Percentiles rank a stretch among this genome's conserved stretches.
Conservation (phyloP, 345 rosid genomes). For the Euphorbia tirucalli region DNA sequence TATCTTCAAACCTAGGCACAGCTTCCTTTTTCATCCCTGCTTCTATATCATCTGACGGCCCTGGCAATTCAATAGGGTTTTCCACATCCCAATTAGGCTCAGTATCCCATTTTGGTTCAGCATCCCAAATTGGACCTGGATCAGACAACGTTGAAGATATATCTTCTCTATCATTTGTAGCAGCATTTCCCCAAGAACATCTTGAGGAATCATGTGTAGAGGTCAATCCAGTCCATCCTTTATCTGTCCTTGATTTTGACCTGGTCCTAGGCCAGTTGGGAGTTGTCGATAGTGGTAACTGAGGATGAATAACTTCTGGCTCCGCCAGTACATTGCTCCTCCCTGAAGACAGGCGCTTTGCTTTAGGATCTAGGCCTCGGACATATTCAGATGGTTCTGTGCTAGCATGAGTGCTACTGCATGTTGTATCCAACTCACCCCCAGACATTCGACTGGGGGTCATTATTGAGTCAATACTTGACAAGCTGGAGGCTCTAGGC, state of each 20-base stretch:
- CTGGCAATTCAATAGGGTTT: slow-evolving; percentile 83
- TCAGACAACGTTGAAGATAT: slow-evolving; percentile 92
- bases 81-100: slow-evolving; percentile 81
- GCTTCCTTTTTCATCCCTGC: slow-evolving; percentile 52
- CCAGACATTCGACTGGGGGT: slow-evolving; percentile 75
- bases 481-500: slow-evolving; percentile 95
- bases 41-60: slow-evolving; percentile 72
- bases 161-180: slow-evolving; percentile 84
- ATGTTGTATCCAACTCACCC: slow-evolving; percentile 68
- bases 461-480: slow-evolving; percentile 95
- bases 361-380: slow-evolving; percentile 86
- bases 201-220: slow-evolving; percentile 65
- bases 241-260: slow-evolving; percentile 87
- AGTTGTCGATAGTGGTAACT: slow-evolving; percentile 68
- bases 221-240: slow-evolving; percentile 81
- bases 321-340: slow-evolving; percentile 67
- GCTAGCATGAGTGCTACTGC: slow-evolving; percentile 75
- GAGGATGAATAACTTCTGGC: slow-evolving; percentile 92
- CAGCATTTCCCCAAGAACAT: slow-evolving; percentile 77
- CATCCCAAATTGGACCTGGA: slow-evolving; percentile 99
- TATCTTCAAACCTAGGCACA: slow-evolving; percentile 58
- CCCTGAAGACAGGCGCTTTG: slow-evolving; percentile 80
- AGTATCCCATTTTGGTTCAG: slow-evolving; percentile 91
- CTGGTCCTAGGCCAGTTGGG: slow-evolving; percentile 98
- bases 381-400: slow-evolving; percentile 93